phyloP scores from a whole-genome alignment of 2,329 filamentous ascomycete species.

The Phialophora expanda region DNA sequence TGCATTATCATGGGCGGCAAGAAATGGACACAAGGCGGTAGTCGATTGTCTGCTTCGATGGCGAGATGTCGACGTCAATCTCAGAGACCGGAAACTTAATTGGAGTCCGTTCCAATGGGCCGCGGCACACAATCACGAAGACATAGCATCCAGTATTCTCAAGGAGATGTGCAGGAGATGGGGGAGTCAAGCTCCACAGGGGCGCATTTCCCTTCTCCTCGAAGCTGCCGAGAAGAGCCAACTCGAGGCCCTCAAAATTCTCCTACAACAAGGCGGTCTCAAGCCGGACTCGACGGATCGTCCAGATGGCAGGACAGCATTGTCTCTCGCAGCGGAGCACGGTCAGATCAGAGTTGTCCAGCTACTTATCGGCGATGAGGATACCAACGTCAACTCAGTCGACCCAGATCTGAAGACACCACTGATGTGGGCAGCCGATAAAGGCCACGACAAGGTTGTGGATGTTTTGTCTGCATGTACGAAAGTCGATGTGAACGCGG shows the following conservation, averaged over 20 bases:
- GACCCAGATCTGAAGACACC: background rate
- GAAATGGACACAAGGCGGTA: background rate
- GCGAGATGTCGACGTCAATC: background rate
- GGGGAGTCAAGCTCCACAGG: background rate
- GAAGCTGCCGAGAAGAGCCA: conserved; percentile 1
- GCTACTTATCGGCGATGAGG: background rate
- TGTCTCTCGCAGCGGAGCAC: background rate
- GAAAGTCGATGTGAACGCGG: background rate
- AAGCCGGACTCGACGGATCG: background rate
- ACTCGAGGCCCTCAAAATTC: background rate
- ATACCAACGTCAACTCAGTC: background rate
- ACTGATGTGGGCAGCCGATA: background rate
- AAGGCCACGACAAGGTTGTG: background rate
- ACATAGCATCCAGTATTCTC: background rate
- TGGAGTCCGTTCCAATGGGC: conserved; percentile 8
- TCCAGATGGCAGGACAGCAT: background rate
- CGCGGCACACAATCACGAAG: background rate
- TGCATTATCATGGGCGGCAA: conserved; percentile 7
- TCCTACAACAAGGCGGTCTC: background rate
- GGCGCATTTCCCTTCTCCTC: background rate
- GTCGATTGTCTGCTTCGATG: background rate
- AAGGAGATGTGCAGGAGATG: background rate
- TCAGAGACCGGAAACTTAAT: background rate
- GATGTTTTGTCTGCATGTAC: background rate
- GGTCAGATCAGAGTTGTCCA: conserved; percentile 1